Evolutionary conservation across 371 early-diverging fungal species (phyloP), one percentile per base, ranked within the genome.

Genomic region (Massospora cicadina): DNA sequence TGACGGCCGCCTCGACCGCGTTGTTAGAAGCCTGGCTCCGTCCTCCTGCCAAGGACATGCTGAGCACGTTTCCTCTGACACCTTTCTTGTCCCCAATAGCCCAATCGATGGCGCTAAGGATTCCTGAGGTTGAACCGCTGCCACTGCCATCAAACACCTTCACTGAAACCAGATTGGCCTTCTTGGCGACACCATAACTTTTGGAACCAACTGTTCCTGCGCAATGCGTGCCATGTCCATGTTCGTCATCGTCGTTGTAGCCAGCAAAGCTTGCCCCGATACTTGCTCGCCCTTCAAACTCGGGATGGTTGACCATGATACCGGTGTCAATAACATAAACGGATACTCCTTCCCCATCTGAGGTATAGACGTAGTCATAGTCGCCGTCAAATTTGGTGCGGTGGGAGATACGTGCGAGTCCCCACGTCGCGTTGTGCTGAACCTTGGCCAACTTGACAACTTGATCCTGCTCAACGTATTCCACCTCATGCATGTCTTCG

Each of bases 21-120:
- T 77, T 68, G 68, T 96, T 89, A 65, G 96, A 78, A 7, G 92
- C 80, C 66, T 79, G 80, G 58, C 90, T 89, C 66, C 78, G 81
- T 66, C 90, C 90, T 67, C 95, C 95, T 66, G 94, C 95, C 61
- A 98, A 77, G 66, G 86, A 86, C 95, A 98, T 95, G 77, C 94
- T 96, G 69, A 91, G 93, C 7, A 88, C 95, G 25, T 90, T 82
- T 53, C 84, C 84, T 73, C 80, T 85, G 74, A 79, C 79, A 58
- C 71, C 71, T 69, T 73, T 76, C 32, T 82, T 82, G 24, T 68
- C 69, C 56, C 72, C 71, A 10, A 43, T 43, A 5, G 17, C 43
- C 43, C 43, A 43, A 2, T 82, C 82, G 56, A 70, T 73, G 33
- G 70, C 73, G 31, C 10, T 17, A 43, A 43, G 5, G 10, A 43